Evolutionary conservation across 129 eudicot genomes (phyloP).

Genomic region (Smallanthus sonchifolius): DNA sequence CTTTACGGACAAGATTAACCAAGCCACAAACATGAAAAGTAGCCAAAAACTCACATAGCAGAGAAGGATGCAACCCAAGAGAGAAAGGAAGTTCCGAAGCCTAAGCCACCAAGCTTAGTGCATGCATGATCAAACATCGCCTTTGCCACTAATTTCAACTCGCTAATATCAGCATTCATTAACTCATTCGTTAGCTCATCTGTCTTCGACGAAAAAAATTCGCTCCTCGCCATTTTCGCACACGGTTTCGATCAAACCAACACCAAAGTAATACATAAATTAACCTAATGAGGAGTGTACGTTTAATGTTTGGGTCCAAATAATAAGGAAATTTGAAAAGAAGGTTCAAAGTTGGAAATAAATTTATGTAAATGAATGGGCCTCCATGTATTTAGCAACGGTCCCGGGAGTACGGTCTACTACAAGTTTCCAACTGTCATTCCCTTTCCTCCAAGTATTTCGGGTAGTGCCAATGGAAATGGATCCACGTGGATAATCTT

Average conservation of each 20-base stretch:
- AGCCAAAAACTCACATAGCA: conserved; percentile 49
- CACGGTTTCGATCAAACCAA: conserved; percentile 16
- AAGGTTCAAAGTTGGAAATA: not conserved
- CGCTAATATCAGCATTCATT: conserved; percentile 52
- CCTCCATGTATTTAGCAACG: conserved; percentile 19
- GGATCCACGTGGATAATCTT: not conserved
- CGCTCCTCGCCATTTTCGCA: conserved; percentile 46
- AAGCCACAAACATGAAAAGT: not conserved
- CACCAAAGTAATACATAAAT: not conserved
- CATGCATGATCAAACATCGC: conserved; percentile 43
- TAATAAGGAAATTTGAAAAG: not conserved
- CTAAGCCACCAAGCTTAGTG: conserved; percentile 49
- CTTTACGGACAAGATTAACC: not conserved
- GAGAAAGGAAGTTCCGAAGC: conserved; percentile 63
- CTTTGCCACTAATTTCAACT: conserved; percentile 49
- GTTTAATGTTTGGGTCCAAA: conserved; percentile 3
- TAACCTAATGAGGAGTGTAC: conserved; percentile 1
- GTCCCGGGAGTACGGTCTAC: conserved; percentile 16
- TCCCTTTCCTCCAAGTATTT: not conserved
- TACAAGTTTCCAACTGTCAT: conserved; percentile 15
- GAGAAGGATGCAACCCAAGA: conserved; percentile 76
- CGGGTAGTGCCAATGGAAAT: not conserved
- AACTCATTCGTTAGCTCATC: conserved; percentile 37
- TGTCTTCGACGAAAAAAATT: conserved; percentile 41
- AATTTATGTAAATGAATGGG: conserved; percentile 3